Evolutionary conservation across 2,329 filamentous ascomycete species (phyloP), one percentile per base, ranked within the genome.

Genomic region (Aspergillus carbonarius): DNA sequence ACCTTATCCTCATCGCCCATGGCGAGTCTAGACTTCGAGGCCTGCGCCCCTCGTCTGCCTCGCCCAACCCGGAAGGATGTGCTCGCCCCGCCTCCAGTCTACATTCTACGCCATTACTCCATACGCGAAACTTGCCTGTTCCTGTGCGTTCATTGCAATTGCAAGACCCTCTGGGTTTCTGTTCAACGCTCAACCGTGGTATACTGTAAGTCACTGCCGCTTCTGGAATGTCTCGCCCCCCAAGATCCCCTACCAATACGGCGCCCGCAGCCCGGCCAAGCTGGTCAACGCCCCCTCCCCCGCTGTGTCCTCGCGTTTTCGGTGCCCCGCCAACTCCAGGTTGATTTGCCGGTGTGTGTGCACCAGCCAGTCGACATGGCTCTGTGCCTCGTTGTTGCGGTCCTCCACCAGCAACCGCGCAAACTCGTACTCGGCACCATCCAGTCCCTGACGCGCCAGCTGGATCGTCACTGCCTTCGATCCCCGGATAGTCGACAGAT

Each of bases 281-380:
- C 74, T 76, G 53, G 76, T 74, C 62, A 81, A 71, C 35, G 79
- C 74, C 20, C 77, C 70, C 59, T 80, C 78, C 13, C 68, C 68
- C 40, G 69, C 66, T 13, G 72, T 69, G 40, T 80, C 78, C n/a
- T 80, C 78, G 59, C 76, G 78, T 66, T 79, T 80, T 53, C 78
- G 74, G 61, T 81, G 79, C 35, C 79, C 79, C 49, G 81, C 80
- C 65, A 86, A 74, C 84, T 99, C 95, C 63, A 96, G 81, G 73
- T 96, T 93, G 64, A 99, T 95, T 66, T 90, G 88, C 68, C 93
- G 89, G 77, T 99, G 95, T 62, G 98, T 84, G 76, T 96, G 91
- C 58, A 99, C 95, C 70, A 99, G 82, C 95, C 95, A 99, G 78
- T 99, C 95, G 34, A 98, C 95, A 76, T 98, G 99, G 72, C 91